Evolutionary conservation across 257 asterid species (phyloP), one percentile per base, ranked within the genome.

Genomic region (Anisodus tanguticus): DNA sequence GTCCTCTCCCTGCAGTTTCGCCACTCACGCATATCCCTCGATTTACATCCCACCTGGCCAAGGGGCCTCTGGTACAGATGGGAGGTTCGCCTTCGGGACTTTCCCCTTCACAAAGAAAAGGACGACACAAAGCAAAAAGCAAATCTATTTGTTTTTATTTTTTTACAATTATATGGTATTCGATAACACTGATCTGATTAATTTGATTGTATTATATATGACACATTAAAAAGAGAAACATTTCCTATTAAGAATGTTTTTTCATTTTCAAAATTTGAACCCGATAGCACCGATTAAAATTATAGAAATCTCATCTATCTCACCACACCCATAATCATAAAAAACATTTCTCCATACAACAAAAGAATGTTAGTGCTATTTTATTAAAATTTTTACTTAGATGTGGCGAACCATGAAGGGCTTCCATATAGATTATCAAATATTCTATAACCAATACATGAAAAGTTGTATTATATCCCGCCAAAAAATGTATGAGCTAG

Each of bases 371-470:
- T 37, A 76, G 81, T 76, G 81, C 81, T 76, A 51, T 26, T 51
- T 76, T 51, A 51, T 22, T 51, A 17, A 43, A 12, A 76, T 51
- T 76, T n/a, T 26, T 76, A 51, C 51, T 11, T 54, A 51, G 81
- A 76, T 76, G 63, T 76, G 81, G 81, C 81, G 64, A 76, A 76
- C 79, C 64, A 76, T 51, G 47, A 51, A 76, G 64, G 81, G 81
- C 81, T 22, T 76, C 81, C 81, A 76, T 76, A 51, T 53, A 51
- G 47, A 51, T 51, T 49, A 22, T 53, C 64, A 49, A 15, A 53
- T 76, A 76, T 76, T 76, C 81, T 76, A 39, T 13, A 12, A 76
- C 45, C 81, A 76, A 51, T 76, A 74, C 17, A 22, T 26, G n/a
- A 76, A 76, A 49, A 22, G 6, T 3, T 12, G 11, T 74, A 72